Evolutionary conservation across 768 basidiomycete genomes (phyloP), one percentile per base, ranked within the genome.

Genomic region (Lactifluus pinguis): DNA sequence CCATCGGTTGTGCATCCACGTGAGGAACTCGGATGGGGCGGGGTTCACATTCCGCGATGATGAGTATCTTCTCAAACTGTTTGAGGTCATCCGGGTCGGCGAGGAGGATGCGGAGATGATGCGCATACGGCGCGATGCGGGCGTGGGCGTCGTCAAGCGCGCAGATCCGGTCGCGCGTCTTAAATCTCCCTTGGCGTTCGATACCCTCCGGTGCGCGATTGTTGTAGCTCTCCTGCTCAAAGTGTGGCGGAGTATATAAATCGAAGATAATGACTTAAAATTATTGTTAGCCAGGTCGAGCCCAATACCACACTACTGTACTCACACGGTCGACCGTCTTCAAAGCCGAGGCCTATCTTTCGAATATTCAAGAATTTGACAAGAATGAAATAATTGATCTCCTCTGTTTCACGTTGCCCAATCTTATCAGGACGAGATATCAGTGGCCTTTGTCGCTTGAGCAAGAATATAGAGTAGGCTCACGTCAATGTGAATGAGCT

Each of bases 21-120:
- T 11, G 6, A 4, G 74, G 49, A 4, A 67, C 62, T 9, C 51
- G 66, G 4, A 72, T 64, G 0, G 73, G 69, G n/a, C 65, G 44
- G 1, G 65, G 65, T 68, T 69, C 49, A 68, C 71, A 56, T 78
- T 76, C 78, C 2, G 84, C 83, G 11, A 72, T 74, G 11, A 69
- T 63, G 70, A 86, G 89, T 69, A 85, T 79, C 7, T 72, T 32
- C 13, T 73, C 68, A 67, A 92, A 90, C 32, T 73, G 73, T 14
- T 73, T 65, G 4, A 86, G 72, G 54, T 84, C 81, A 3, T 68
- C 65, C n/a, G 77, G 70, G 19, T 83, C 75, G 65, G 76, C 79
- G 1, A 91, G 75, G 10, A 84, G 67, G 38, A 92, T 66, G 30
- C 86, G 84, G 4, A 92, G 70, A 45, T 90, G 85, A 51, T 84